Evolutionary conservation across 495 filamentous ascomycete species (phyloP), one percentile per base, ranked within the genome.

Genomic region (Aspergillus kassunensis): DNA sequence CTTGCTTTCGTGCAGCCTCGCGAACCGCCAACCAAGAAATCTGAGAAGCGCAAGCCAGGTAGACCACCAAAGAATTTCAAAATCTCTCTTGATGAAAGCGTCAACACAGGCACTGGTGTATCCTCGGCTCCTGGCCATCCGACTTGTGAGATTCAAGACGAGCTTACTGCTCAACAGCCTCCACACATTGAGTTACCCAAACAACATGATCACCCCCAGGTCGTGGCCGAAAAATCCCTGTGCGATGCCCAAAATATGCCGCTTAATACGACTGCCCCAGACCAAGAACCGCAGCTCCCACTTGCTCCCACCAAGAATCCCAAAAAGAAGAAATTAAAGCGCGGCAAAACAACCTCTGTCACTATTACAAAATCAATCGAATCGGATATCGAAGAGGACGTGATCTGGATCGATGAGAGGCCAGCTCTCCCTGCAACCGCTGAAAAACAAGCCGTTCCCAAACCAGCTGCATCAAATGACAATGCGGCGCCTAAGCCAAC

Each of bases 321-420:
- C 8, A 65, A 64, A 48, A 76, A 73, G 61, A 73, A 70, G 47
- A 69, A 69, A 30, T 16, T 65, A 9, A 75, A 73, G 50, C 62
- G 68, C 34, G 63, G 63, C 41, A 76, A 74, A 49, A 67, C 68
- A 4, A 67, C 70, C 0, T 68, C 69, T 7, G 50, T 55, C 6
- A 58, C 61, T 15, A 55, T 63, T 0, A 49, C 58, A 9, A 73
- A 66, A 44, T 48, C 64, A 6, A 59, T 49, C 27, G 50, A 59
- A n/a, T 49, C 63, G 4, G 67, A 61, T 31, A 42, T 62, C 23
- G 67, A 70, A 33, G 63, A 64, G 23, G 67, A 71, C 43, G 62
- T 74, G 8, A 67, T 69, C 18, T 73, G 70, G 64, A 49, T 76
- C 0, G 71, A 73, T 11, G 64, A 71, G 13, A 59, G 57, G 7